These are phyloP conservation scores for Nasturtium officinale DNA, from an alignment of 345 rosid species.

Conservation along the genomic window DNA sequence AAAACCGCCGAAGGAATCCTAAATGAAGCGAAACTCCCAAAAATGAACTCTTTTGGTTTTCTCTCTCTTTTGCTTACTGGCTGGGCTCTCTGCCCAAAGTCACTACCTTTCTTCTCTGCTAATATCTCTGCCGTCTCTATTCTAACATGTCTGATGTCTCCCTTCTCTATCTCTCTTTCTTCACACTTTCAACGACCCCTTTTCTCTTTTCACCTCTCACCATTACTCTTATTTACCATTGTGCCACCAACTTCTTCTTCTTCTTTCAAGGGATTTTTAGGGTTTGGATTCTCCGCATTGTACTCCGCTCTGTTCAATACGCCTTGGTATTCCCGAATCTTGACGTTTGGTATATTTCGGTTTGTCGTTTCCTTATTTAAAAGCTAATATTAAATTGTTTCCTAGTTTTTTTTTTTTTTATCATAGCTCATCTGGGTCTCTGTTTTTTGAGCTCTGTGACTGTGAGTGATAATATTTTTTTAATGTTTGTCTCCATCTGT, in stretches of 20 bases:
- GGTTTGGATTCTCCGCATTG: constrained; percentile 52
- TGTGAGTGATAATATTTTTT: constrained; percentile 1
- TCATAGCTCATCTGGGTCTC: constrained; percentile 25
- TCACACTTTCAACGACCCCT: constrained; percentile 24
- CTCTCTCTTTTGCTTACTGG: constrained; percentile 27
- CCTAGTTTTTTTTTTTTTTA: constrained; percentile 5
- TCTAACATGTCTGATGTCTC: constrained; percentile 34
- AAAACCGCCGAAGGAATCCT: constrained; percentile 45
- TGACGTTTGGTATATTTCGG: constrained; percentile 47
- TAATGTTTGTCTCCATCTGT: constrained; percentile 19
- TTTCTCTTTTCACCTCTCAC: constrained; percentile 42
- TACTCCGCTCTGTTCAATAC: constrained; percentile 48
- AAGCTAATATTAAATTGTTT: constrained; percentile 34
- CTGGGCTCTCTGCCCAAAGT: constrained; percentile 56
- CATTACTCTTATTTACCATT: constrained; percentile 57
- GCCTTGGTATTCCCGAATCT: constrained; percentile 46
- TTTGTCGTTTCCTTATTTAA: constrained; percentile 53
- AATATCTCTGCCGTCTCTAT: constrained; percentile 18
- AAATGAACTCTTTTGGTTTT: neutral
- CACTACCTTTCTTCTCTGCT: constrained; percentile 48
- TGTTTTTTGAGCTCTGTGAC: constrained; percentile 43
- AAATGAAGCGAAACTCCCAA: constrained; percentile 45
- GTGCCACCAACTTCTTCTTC: constrained; percentile 45
- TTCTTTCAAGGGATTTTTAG: constrained; percentile 39
- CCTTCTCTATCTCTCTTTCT: constrained; percentile 26